Percentiles rank a stretch among this genome's conserved stretches.
Evolutionary conservation across 768 basidiomycete species (phyloP).

Genomic region (Lactifluus piperatus): DNA sequence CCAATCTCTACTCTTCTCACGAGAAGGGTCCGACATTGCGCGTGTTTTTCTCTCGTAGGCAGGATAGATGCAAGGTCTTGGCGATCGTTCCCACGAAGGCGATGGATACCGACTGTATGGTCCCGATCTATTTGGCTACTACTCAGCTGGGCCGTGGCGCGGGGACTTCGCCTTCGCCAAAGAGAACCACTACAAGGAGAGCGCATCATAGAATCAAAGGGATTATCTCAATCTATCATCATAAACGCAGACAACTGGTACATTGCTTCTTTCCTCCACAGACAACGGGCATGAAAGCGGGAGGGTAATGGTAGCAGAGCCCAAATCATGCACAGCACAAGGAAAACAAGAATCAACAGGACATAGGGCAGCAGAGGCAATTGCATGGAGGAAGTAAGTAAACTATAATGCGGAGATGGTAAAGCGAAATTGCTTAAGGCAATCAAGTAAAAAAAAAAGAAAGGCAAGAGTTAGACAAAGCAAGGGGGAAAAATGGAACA

Average conservation of each 20-base stretch:
- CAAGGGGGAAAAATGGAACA: conserved; percentile 3
- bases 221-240: conserved; percentile 3
- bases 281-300: conserved; percentile 1
- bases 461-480: conserved; percentile 6
- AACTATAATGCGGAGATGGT: conserved; percentile 20
- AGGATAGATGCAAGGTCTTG: background rate
- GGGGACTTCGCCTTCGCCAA: background rate
- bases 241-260: conserved; percentile 7
- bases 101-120: conserved; percentile 6
- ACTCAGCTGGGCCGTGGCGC: conserved; percentile 1
- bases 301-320: conserved; percentile 7
- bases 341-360: conserved; percentile 7
- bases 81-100: conserved; percentile 16
- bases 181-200: background rate
- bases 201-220: background rate
- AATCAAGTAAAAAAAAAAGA: background rate
- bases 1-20: background rate
- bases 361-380: conserved; percentile 14
- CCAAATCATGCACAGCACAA: conserved; percentile 14
- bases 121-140: conserved; percentile 15
- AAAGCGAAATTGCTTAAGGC: conserved; percentile 12
- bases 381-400: conserved; percentile 9
- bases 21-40: background rate
- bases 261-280: conserved; percentile 15
- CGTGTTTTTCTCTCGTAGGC: background rate